Evolutionary conservation across 306 rosid species (phyloP), one percentile per base, ranked within the genome.

Genomic region (Ochetophila trinervis): DNA sequence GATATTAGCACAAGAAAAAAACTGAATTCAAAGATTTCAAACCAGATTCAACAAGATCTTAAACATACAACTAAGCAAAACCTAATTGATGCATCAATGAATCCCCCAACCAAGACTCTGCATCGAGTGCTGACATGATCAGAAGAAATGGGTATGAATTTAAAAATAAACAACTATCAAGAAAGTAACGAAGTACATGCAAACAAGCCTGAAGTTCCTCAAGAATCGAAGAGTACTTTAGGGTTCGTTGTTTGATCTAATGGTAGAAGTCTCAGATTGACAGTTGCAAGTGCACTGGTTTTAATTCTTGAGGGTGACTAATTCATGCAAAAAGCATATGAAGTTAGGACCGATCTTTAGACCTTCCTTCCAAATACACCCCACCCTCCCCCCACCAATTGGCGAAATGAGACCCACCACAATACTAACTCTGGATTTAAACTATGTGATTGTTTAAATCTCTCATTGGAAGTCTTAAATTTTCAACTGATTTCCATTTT

Each of bases 11-110:
- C 13, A 18, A 11, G 45, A 67, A 27, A 35, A 22, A 67, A 68
- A 74, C n/a, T 22, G 42, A 67, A n/a, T 69, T 15, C 14, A 58
- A 67, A 44, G 16, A 40, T 23, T 63, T 20, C 50, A 34, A 21
- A 44, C 30, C 47, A 50, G 42, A 32, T 57, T 54, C 70, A 68
- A 40, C 45, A 40, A 8, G 45, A 10, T 40, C 45, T 12, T 10
- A 40, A 63, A 36, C 34, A 20, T 11, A 1, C 45, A 40, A 40
- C 11, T 40, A 40, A 40, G 45, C 12, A 40, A 9, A 24, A 7
- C 19, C 45, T 50, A 30, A 37, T 51, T 56, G 60, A 66, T 52
- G 50, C 24, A 35, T 12, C 48, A 27, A 40, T 49, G 63, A 58
- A 34, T 32, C 45, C 34, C 23, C 20, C 42, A 36, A 36, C 42